These are phyloP conservation scores for Colletotrichum destructivum DNA, from an alignment of 2,329 filamentous ascomycete genomes.

Conservation along the genomic window DNA sequence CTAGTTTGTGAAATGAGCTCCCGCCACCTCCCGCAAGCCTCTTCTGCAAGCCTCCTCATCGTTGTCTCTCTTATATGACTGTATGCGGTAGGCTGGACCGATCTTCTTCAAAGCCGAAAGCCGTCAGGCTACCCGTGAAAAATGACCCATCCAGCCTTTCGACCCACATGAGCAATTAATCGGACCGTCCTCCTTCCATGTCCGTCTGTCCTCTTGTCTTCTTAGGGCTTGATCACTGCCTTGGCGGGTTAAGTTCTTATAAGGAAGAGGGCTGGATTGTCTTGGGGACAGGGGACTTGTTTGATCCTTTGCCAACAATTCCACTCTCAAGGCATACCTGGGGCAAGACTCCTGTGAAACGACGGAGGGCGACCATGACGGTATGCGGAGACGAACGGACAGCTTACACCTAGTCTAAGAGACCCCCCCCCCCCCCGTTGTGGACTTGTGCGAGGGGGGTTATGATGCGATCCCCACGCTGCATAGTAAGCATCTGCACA, in stretches of 20 bases:
- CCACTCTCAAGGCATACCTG: slow-evolving; percentile 11
- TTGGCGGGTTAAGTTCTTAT: slow-evolving; percentile 2
- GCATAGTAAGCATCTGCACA: slow-evolving; percentile 16
- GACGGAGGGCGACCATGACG: slow-evolving; percentile 15
- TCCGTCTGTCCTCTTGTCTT: background rate
- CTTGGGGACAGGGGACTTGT: background rate
- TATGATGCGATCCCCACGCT: slow-evolving; percentile 3
- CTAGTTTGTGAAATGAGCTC: slow-evolving; percentile 29
- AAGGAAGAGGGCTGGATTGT: slow-evolving; percentile 8
- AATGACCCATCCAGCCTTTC: slow-evolving; percentile 21
- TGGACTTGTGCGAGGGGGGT: background rate
- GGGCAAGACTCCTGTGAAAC: slow-evolving; percentile 7
- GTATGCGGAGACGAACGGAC: slow-evolving; percentile 13
- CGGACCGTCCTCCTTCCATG: slow-evolving; percentile 4
- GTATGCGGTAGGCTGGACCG: slow-evolving; percentile 5
- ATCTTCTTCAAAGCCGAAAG: slow-evolving; percentile 12
- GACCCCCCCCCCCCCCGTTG: slow-evolving; percentile 1
- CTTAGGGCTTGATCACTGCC: slow-evolving; percentile 8
- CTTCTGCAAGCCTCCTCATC: slow-evolving; percentile 19
- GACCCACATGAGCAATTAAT: slow-evolving; percentile 25
- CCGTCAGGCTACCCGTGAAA: slow-evolving; percentile 17
- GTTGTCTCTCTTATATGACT: background rate
- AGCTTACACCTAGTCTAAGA: background rate
- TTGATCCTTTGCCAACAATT: slow-evolving; percentile 11
- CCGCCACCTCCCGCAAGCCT: slow-evolving; percentile 19